A percentile compares a stretch with the other conserved stretches of the same genome.
Evolutionary conservation across 2,329 filamentous ascomycete genomes (phyloP).

Genomic region (Neopestalotiopsis sp.): DNA sequence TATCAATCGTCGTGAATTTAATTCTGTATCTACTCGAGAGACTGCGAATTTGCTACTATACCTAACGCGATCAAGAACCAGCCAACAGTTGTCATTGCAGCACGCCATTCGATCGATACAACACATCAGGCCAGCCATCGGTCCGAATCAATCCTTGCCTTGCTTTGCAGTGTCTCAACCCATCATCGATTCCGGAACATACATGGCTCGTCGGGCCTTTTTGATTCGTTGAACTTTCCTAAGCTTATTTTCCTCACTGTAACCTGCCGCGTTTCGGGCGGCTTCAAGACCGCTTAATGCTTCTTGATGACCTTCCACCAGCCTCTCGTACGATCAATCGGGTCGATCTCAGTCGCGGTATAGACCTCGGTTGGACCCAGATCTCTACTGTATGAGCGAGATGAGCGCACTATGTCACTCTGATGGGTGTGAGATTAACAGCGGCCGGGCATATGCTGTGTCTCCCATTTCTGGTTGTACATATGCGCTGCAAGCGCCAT

Average conservation of each 20-base stretch:
- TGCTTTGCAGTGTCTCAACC: neutral
- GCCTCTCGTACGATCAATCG: neutral
- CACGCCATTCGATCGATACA: neutral
- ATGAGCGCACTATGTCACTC: neutral
- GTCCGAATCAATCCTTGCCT: constrained; percentile 10
- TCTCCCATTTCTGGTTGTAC: neutral
- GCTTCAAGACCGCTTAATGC: neutral
- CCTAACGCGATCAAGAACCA: neutral
- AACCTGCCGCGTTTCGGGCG: constrained; percentile 12
- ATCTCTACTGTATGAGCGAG: neutral
- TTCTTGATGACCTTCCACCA: neutral
- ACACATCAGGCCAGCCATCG: neutral
- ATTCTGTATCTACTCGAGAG: neutral
- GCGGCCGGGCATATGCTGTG: neutral
- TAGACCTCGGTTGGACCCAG: neutral
- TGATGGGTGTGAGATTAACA: constrained; percentile 2
- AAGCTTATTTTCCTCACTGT: constrained; percentile 5
- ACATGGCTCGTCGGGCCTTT: constrained; percentile 11
- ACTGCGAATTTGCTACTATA: neutral
- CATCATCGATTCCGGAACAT: neutral
- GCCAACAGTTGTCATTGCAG: neutral
- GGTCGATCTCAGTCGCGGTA: neutral
- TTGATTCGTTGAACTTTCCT: constrained; percentile 8
- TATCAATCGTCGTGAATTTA: neutral
- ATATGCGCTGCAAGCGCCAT: constrained; percentile 1